Conservation (phyloP, 169 alveolate species). For the Plasmodium vivax region DNA sequence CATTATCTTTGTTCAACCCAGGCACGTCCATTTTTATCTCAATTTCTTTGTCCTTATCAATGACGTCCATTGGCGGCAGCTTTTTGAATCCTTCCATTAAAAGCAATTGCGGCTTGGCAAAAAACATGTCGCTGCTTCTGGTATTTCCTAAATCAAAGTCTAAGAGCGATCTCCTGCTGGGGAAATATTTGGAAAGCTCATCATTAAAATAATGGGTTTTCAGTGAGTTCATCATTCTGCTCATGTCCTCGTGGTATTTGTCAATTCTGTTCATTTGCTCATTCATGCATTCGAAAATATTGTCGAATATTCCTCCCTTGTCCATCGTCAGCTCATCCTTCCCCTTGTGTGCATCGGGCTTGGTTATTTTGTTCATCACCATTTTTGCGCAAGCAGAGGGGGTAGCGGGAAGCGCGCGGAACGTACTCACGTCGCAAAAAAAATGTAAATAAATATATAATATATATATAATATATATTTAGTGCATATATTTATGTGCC, state of each 20-base stretch:
- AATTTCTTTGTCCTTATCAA: slow-evolving; percentile 33
- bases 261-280: slow-evolving; percentile 19
- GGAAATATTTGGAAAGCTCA: slow-evolving; percentile 29
- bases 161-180: slow-evolving; percentile 29
- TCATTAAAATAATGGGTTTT: slow-evolving; percentile 18
- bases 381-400: neutral
- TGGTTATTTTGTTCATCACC: neutral
- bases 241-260: slow-evolving; percentile 28
- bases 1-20: slow-evolving; percentile 52
- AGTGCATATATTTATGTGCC: neutral
- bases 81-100: slow-evolving; percentile 8
- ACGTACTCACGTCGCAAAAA: neutral
- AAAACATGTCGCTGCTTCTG: slow-evolving; percentile 11
- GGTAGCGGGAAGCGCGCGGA: too few relatives aligned
- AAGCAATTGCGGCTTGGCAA: slow-evolving; percentile 6
- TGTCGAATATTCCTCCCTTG: slow-evolving; percentile 5
- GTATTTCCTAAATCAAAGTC: slow-evolving; percentile 17
- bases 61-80: slow-evolving; percentile 33
- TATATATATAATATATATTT: neutral
- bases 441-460: neutral
- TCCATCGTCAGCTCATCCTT: neutral
- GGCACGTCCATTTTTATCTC: slow-evolving; percentile 64
- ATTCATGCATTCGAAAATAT: slow-evolving; percentile 30
- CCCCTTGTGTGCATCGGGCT: slow-evolving; percentile 2
- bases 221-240: slow-evolving; percentile 54